phyloP scores from a whole-genome alignment of 768 basidiomycete genomes.

The Exidia glandulosa region DNA sequence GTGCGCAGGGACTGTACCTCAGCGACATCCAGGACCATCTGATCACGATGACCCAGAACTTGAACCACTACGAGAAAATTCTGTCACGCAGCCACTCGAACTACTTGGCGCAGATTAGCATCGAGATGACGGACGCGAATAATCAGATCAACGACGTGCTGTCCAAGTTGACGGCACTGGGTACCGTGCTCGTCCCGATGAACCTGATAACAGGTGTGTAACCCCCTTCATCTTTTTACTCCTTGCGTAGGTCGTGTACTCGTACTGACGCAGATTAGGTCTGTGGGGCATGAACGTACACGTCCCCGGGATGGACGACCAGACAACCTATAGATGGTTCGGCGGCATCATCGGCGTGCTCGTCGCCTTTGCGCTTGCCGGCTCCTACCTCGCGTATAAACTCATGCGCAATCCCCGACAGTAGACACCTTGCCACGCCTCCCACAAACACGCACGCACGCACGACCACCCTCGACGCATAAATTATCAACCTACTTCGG shows the following conservation, averaged over 20 bases:
- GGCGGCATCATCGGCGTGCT: conserved; percentile 72
- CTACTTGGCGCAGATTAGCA: conserved; percentile 97
- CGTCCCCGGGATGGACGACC: conserved; percentile 73
- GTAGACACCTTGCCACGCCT: no score
- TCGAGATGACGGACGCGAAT: conserved; percentile 99
- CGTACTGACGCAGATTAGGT: conserved; percentile 28
- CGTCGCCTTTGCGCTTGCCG: conserved; percentile 69
- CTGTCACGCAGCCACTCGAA: conserved; percentile 97
- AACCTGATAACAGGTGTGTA: conserved; percentile 81
- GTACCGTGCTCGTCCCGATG: conserved; percentile 95
- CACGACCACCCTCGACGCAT: no score
- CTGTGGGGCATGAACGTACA: conserved; percentile 99
- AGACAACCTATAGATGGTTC: conserved; percentile 65
- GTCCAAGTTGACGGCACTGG: conserved; percentile 91
- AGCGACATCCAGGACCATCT: conserved; percentile 98
- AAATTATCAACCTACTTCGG: no score
- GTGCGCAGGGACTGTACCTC: conserved; percentile 71
- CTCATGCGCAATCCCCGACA: conserved; percentile 61
- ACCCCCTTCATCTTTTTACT: background rate
- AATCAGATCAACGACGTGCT: conserved; percentile 99
- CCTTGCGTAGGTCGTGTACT: background rate
- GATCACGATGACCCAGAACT: conserved; percentile 98
- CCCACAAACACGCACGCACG: no score
- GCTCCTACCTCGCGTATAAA: conserved; percentile 68
- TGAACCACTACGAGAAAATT: conserved; percentile 99